Evolutionary conservation across 1,139 yeast species (phyloP).

Genomic region (Yamadazyma friedrichii): DNA sequence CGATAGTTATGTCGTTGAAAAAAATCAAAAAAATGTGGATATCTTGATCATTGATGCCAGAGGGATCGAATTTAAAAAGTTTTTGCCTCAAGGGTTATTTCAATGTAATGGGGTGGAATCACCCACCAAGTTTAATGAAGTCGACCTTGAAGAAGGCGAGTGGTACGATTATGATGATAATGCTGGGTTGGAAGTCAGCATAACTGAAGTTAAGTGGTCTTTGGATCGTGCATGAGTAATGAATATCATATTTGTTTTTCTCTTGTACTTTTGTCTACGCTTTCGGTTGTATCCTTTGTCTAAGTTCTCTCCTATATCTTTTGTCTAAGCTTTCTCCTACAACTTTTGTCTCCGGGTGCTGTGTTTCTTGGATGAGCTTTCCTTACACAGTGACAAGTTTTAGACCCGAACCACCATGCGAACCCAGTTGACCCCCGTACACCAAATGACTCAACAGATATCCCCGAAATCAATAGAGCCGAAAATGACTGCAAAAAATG

Average conservation of each 20-base stretch:
- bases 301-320: too few species aligned
- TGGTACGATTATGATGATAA: constrained; percentile 96
- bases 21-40: constrained; percentile 32
- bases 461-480: not conserved
- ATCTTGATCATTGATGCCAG: constrained; percentile 78
- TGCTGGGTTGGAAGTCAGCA: constrained; percentile 75
- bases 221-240: constrained; percentile 11
- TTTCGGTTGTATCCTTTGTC: too few species aligned
- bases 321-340: not conserved
- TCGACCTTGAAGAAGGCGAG: constrained; percentile 78
- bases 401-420: not conserved
- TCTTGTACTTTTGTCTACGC: not conserved
- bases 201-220: constrained; percentile 67
- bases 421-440: too few species aligned
- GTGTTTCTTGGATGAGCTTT: too few species aligned
- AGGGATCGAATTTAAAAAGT: constrained; percentile 73
- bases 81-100: constrained; percentile 69
- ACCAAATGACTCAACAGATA: not conserved
- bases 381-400: not conserved
- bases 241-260: not conserved
- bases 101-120: constrained; percentile 57
- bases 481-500: not conserved
- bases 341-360: too few species aligned
- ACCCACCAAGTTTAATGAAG: constrained; percentile 53
- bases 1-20: constrained; percentile 26